These are phyloP conservation scores for Melanopsichium pennsylvanicum DNA, from an alignment of 1,284 basidiomycete species.

Conservation along the genomic window DNA sequence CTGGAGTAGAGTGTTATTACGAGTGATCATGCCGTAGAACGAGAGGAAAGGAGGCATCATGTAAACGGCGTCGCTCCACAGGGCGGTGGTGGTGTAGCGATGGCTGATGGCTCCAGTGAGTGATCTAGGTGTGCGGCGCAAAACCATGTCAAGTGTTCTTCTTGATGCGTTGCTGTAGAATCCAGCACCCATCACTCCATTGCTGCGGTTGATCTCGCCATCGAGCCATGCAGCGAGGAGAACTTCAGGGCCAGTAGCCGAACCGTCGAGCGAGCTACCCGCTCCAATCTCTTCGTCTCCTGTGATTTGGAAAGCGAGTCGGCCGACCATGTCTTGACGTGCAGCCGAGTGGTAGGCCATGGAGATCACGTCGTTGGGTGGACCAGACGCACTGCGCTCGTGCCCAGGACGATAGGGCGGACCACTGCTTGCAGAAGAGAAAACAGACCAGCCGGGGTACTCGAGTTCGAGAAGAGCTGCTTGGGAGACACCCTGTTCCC, in stretches of 20 bases:
- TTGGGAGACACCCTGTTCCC: constrained; percentile 63
- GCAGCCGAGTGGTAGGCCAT: constrained; percentile 54
- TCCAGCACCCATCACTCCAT: constrained; percentile 20
- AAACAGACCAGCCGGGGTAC: constrained; percentile 52
- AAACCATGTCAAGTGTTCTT: constrained; percentile 77
- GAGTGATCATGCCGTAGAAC: constrained; percentile 79
- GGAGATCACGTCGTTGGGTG: constrained; percentile 42
- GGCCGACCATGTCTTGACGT: constrained; percentile 50
- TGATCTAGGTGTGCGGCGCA: constrained; percentile 72
- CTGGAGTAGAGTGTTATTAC: constrained; percentile 75
- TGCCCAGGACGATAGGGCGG: constrained; percentile 43
- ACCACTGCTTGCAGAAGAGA: constrained; percentile 38
- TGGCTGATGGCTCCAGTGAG: constrained; percentile 66
- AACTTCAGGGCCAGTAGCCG: constrained; percentile 55
- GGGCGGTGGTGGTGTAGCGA: constrained; percentile 28
- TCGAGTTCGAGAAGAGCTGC: constrained; percentile 59
- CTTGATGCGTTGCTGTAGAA: constrained; percentile 74
- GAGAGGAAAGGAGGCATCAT: constrained; percentile 93
- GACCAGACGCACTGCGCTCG: constrained; percentile 5
- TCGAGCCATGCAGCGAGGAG: constrained; percentile 53
- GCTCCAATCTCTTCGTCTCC: constrained; percentile 51
- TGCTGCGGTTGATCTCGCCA: constrained; percentile 50
- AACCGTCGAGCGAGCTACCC: constrained; percentile 60
- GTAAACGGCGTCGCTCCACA: constrained; percentile 71
- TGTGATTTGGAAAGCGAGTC: constrained; percentile 55